phyloP scores from a whole-genome alignment of 306 rosid species.

The Potentilla sterilis region DNA sequence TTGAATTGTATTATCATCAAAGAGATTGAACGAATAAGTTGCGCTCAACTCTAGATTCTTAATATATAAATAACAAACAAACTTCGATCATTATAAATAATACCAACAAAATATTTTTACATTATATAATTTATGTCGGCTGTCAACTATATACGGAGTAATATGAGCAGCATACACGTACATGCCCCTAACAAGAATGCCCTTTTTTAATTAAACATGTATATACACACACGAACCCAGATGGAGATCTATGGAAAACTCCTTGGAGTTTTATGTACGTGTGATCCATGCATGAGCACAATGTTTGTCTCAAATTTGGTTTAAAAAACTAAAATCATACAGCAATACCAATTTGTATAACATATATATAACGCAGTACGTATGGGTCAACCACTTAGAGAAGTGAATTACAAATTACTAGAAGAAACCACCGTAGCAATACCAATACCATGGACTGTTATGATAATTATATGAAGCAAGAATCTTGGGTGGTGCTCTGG shows the following conservation, averaged over 20 bases:
- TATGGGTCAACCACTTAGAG: conserved; percentile 28
- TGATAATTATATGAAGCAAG: conserved; percentile 8
- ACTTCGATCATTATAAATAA: not conserved
- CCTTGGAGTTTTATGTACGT: not conserved
- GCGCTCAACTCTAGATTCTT: not conserved
- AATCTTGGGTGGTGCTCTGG: conserved; percentile 36
- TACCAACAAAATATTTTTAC: not conserved
- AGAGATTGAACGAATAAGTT: not conserved
- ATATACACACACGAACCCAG: not conserved
- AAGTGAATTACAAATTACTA: conserved; percentile 7
- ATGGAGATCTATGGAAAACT: not conserved
- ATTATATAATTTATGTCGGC: conserved; percentile 18
- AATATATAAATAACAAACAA: not conserved
- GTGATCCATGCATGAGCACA: conserved; percentile 11
- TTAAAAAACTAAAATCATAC: not conserved
- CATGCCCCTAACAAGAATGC: conserved; percentile 7
- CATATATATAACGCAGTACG: no score
- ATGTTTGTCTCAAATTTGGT: not conserved
- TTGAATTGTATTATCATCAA: not conserved
- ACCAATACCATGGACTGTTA: conserved; percentile 13
- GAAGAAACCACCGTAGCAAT: conserved; percentile 3
- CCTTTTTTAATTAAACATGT: not conserved
- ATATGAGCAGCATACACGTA: not conserved
- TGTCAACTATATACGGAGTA: conserved; percentile 10
- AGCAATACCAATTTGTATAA: not conserved